Percentiles rank a stretch among this genome's conserved stretches.
These are phyloP conservation scores for Cladosporium sp. DNA, from an alignment of 2,329 filamentous ascomycete genomes.

Conservation along the genomic window DNA sequence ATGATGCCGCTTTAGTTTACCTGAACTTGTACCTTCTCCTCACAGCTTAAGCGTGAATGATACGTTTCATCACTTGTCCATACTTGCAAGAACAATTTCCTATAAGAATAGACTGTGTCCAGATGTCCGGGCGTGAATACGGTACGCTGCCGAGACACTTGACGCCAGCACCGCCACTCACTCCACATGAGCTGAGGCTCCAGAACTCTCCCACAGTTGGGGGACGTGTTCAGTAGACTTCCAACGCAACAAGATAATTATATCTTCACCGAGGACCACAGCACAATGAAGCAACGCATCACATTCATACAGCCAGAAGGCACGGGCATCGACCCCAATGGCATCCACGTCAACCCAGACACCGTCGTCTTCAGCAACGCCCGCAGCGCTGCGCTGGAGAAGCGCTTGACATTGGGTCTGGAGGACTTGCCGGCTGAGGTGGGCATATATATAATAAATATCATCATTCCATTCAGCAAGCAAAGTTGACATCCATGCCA, in stretches of 20 bases:
- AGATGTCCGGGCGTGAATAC: not conserved
- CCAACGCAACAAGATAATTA: not conserved
- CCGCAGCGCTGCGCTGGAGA: slow-evolving; percentile 67
- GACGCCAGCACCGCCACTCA: not conserved
- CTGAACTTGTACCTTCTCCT: not conserved
- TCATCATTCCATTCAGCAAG: no score
- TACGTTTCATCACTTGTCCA: not conserved
- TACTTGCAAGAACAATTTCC: not conserved
- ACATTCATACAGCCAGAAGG: slow-evolving; percentile 70
- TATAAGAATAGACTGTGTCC: not conserved
- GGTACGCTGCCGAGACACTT: slow-evolving; percentile 8
- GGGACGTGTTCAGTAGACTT: not conserved
- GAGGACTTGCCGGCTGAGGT: slow-evolving; percentile 72
- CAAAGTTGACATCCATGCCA: not conserved
- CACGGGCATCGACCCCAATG: slow-evolving; percentile 62
- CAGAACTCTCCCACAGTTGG: not conserved
- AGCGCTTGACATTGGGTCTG: slow-evolving; percentile 71
- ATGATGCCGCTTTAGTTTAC: not conserved
- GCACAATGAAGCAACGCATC: slow-evolving; percentile 70
- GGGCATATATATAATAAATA: not conserved
- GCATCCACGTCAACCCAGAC: slow-evolving; percentile 58
- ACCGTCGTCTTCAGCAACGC: slow-evolving; percentile 60
- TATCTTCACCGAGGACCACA: slow-evolving; percentile 5
- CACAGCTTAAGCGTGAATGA: not conserved
- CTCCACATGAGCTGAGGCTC: slow-evolving; percentile 4